These are phyloP conservation scores for Aureobasidium leucospermi DNA, from an alignment of 2,329 filamentous ascomycete genomes.

Conservation along the genomic window DNA sequence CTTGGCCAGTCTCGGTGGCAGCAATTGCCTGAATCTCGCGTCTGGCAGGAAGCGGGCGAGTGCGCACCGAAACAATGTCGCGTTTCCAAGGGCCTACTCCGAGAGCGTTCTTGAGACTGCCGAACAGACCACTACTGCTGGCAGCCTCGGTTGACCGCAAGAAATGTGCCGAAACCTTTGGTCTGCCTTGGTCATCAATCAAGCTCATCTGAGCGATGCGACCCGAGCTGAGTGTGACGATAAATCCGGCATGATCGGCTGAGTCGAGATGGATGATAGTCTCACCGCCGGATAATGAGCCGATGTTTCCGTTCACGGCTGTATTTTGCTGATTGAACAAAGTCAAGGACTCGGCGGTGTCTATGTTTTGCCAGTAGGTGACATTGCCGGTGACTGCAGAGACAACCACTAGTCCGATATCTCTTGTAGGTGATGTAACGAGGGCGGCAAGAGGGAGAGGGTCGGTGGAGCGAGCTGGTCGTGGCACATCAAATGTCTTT, in stretches of 20 bases:
- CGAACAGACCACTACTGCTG: constrained; percentile 63
- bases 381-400: constrained; percentile 79
- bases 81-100: constrained; percentile 63
- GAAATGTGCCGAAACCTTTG: constrained; percentile 70
- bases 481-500: constrained; percentile 71
- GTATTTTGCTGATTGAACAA: constrained; percentile 75
- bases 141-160: constrained; percentile 55
- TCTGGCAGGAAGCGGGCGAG: constrained; percentile 62
- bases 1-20: constrained; percentile 65
- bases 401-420: constrained; percentile 76
- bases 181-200: constrained; percentile 78
- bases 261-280: constrained; percentile 68
- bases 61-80: constrained; percentile 72
- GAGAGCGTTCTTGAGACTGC: constrained; percentile 71
- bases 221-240: constrained; percentile 77
- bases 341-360: constrained; percentile 75
- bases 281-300: constrained; percentile 71
- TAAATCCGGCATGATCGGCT: constrained; percentile 79
- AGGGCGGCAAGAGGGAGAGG: constrained; percentile 76
- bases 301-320: constrained; percentile 67
- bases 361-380: constrained; percentile 92
- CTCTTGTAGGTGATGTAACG: constrained; percentile 68
- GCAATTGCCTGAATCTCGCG: constrained; percentile 82
- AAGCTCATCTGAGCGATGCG: constrained; percentile 80
- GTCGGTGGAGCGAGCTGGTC: constrained; percentile 60